Evolutionary conservation across 1,284 basidiomycete genomes (phyloP), one percentile per base, ranked within the genome.

Genomic region (Papiliotrema fonsecae): DNA sequence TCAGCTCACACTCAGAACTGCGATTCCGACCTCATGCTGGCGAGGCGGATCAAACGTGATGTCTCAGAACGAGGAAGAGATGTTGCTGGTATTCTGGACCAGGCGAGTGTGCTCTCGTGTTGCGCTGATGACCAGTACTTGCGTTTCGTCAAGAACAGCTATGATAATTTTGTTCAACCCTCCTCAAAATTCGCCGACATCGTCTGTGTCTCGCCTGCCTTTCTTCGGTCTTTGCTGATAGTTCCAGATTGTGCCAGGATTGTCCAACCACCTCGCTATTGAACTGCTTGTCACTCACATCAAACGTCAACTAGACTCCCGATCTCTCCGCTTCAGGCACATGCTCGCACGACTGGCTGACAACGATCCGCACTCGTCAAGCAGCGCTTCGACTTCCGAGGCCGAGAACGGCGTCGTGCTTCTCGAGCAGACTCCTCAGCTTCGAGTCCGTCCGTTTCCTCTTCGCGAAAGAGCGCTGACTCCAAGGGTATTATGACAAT

Each of bases 21-120:
- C 47, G 94, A 97, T 67, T 87, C 91, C 2, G 94, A 98, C 69
- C 76, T 97, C 13, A 98, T 98, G 94, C 84, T 98, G 37, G 92
- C 94, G 2, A 81, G 94, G 43, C 83, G 94, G 30, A 87, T 98
- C 52, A 79, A 82, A 56, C 79, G 94, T 49, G 94, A 98, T 64
- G 82, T 88, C 6, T 81, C 84, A 57, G 92, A 98, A 69, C 81
- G 94, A 35, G 90, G 88, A 0, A 77, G 94, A 51, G 84, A 81
- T 52, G 85, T 97, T 0, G 82, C 84, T 1, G 92, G 93, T 3
- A 82, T 97, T 44, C 77, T 98, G 14, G 86, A 93, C 61, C 94
- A 97, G 84, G 53, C 10, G 25, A 27, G 26, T 25, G 42, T 28
- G 9, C 35, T 28, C 13, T 14, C 27, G 36, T 19, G 31, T 9